Evolutionary conservation across 257 asterid genomes (phyloP).

Genomic region (Eucommia ulmoides): DNA sequence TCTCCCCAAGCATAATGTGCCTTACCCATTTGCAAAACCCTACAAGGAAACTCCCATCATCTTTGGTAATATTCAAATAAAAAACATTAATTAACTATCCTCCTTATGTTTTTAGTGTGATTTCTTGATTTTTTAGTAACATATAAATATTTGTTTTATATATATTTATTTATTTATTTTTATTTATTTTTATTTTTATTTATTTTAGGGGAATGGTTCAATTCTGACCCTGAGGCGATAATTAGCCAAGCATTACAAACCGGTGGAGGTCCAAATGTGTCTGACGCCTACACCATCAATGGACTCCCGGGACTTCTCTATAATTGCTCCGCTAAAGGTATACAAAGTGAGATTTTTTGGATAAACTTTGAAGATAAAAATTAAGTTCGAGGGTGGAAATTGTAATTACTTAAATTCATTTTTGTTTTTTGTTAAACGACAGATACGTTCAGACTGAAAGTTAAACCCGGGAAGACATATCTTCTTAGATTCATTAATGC

Average conservation of each 20-base stretch:
- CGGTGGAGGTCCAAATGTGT: slow-evolving; percentile 16
- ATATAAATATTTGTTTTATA: no score
- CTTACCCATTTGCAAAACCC: slow-evolving; percentile 13
- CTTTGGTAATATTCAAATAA: slow-evolving; percentile 4
- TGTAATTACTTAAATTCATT: neutral
- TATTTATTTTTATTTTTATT: no score
- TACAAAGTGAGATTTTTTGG: neutral
- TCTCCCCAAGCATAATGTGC: slow-evolving; percentile 10
- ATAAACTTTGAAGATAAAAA: neutral
- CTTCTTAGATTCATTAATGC: neutral
- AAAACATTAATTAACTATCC: neutral
- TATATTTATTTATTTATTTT: no score
- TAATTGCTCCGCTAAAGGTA: slow-evolving; percentile 15
- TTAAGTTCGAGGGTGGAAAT: neutral
- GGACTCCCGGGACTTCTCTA: neutral
- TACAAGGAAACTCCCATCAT: slow-evolving; percentile 14
- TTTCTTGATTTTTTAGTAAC: neutral
- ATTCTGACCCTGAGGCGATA: neutral
- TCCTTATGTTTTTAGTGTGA: neutral
- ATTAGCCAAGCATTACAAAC: slow-evolving; percentile 7
- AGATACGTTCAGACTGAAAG: neutral
- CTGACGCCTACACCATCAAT: slow-evolving; percentile 5
- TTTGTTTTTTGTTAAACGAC: neutral
- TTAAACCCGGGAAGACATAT: neutral
- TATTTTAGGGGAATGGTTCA: neutral